Evolutionary conservation across 495 filamentous ascomycete genomes (phyloP).

Genomic region (Cercophora scortea): DNA sequence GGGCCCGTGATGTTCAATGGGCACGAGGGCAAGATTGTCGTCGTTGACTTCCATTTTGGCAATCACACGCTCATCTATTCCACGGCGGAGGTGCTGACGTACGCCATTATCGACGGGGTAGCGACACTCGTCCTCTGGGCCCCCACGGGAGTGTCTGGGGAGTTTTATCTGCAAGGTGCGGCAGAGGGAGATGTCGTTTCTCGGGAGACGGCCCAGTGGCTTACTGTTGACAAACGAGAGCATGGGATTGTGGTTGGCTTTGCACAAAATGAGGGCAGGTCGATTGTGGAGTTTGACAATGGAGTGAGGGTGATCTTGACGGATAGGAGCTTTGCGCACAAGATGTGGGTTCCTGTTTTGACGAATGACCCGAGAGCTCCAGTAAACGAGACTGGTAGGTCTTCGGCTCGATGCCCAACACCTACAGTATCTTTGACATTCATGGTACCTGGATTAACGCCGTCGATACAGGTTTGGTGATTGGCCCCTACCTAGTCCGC

Average conservation of each 20-base stretch:
- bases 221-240: not conserved
- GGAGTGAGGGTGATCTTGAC: constrained; percentile 22
- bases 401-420: not conserved
- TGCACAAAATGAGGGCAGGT: not conserved
- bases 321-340: constrained; percentile 45
- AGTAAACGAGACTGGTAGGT: constrained; percentile 35
- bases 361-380: constrained; percentile 39
- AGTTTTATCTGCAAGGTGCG: not conserved
- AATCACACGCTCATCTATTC: not conserved
- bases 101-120: not conserved
- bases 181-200: not conserved
- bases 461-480: constrained; percentile 31
- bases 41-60: constrained; percentile 2
- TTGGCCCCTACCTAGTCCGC: constrained; percentile 63
- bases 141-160: not conserved
- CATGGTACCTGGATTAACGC: not conserved
- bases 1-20: not conserved
- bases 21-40: not conserved
- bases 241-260: not conserved
- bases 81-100: constrained; percentile 2
- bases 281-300: constrained; percentile 1
- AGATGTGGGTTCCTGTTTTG: constrained; percentile 49
- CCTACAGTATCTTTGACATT: too few relatives aligned
- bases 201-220: not conserved
- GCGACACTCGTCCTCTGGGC: constrained; percentile 1